These are phyloP conservation scores for Cercospora zeae-maydis DNA, from an alignment of 2,329 filamentous ascomycete genomes.

Conservation along the genomic window DNA sequence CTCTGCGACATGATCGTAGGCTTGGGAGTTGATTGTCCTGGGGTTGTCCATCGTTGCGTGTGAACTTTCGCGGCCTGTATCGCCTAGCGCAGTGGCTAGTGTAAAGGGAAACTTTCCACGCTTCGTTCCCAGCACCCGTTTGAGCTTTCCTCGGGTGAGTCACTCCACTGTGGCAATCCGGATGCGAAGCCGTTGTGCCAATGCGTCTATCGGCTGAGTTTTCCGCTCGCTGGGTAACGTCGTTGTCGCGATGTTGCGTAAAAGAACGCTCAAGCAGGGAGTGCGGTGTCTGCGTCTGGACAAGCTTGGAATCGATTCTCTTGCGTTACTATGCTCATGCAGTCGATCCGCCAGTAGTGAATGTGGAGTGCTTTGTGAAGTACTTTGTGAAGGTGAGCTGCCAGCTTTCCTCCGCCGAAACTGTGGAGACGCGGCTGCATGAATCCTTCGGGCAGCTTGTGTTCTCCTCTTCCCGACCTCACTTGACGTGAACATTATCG, in stretches of 20 bases:
- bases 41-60: conserved; percentile 6
- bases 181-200: neutral
- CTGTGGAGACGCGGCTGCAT: neutral
- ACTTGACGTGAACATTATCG: neutral
- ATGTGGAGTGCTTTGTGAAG: no score
- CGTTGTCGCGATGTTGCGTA: neutral
- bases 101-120: neutral
- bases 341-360: neutral
- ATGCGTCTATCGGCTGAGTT: neutral
- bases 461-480: neutral
- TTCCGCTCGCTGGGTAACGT: neutral
- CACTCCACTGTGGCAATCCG: neutral
- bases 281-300: neutral
- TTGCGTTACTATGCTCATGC: neutral
- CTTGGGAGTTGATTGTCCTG: conserved; percentile 20
- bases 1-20: conserved; percentile 39
- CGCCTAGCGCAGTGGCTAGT: neutral
- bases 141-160: neutral
- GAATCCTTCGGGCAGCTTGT: neutral
- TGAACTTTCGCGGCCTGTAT: neutral
- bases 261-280: neutral
- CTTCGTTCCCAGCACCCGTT: no score
- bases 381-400: no score
- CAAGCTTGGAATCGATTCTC: neutral
- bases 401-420: no score